Base-by-base conservation (phyloP, 2,329 filamentous ascomycete genomes). In the Pyricularia grisea region DNA sequence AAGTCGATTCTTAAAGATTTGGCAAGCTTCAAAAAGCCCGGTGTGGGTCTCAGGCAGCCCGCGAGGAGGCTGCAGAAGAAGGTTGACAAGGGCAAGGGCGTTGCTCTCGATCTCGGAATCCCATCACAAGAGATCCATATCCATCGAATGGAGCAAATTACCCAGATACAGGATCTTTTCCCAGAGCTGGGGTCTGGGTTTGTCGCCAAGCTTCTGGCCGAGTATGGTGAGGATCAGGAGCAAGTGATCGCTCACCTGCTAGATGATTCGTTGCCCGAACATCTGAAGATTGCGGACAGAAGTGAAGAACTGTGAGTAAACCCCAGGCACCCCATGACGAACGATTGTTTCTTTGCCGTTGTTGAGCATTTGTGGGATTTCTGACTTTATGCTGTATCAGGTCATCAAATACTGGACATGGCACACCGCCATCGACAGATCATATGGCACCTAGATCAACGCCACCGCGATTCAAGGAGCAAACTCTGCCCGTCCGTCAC, bases 101-200 rank as follows among this genome's bases (percentile, higher is more conserved):
- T 78, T 14, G 79, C 78, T 69, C 70, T 70, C 1, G 75, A 77
- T 58, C 78, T 79, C 64, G 75, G 77, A 3, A 76, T 78, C 9
- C 80, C 84, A 6, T 72, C 75, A 7, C 78, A 77, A 2, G 82
- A 85, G 63, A 81, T 94, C 42, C 92, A 95, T 74, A 81, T 94
- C 27, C 93, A 97, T 78, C 89, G 85, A 61, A 90, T 96, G 87
- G 94, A 91, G 73, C 87, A 94, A 66, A 88, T 98, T 67, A 91
- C 91, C 0, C 92, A 96, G 77, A 85, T 99, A n/a, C 93, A 97
- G 76, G 94, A 99, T 75, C 83, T 98, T 0, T 97, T 98, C 75
- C 93, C 94, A 0, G 88, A 97, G 71, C 82, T 98, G 11, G 93
- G 94, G 5, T 90, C 92, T 4, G 92, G 86, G 0, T 98, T 97